Conservation (phyloP, 106 monocot species). For the Apostasia shenzhenica region DNA sequence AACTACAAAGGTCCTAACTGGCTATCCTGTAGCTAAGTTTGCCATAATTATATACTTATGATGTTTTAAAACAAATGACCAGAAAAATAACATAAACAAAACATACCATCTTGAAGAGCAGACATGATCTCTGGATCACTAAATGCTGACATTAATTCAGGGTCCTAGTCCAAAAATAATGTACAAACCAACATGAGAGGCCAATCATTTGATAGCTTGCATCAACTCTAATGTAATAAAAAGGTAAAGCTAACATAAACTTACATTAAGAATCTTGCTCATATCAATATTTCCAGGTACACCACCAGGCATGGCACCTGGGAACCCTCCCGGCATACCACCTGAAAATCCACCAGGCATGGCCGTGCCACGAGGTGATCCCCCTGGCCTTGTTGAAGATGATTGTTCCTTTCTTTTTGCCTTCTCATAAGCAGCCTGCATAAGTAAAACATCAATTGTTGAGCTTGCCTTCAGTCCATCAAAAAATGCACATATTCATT, state of each 20-base stretch:
- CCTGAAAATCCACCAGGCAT: constrained; percentile 41
- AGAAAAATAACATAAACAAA: neutral
- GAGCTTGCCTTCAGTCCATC: neutral
- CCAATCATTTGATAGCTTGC: neutral
- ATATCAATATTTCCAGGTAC: constrained; percentile 75
- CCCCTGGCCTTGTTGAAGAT: constrained; percentile 49
- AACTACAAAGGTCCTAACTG: no score
- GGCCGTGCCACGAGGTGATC: constrained; percentile 40
- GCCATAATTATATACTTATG: no score
- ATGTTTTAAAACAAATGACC: neutral
- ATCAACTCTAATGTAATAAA: neutral
- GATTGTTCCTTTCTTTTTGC: constrained; percentile 83
- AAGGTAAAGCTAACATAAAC: constrained; percentile 1
- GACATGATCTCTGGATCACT: constrained; percentile 91
- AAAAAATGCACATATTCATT: neutral
- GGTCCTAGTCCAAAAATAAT: constrained; percentile 42
- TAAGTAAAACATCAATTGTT: neutral
- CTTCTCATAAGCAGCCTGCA: constrained; percentile 93
- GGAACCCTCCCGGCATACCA: constrained; percentile 43
- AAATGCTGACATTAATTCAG: constrained; percentile 90
- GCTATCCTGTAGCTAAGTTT: no score
- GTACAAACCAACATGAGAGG: neutral
- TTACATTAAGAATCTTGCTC: constrained; percentile 95
- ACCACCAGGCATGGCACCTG: constrained; percentile 54
- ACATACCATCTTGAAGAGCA: constrained; percentile 91